These are phyloP conservation scores for Zygosaccharomyces pseudorouxii DNA, from an alignment of 805 yeast species.

Conservation along the genomic window DNA sequence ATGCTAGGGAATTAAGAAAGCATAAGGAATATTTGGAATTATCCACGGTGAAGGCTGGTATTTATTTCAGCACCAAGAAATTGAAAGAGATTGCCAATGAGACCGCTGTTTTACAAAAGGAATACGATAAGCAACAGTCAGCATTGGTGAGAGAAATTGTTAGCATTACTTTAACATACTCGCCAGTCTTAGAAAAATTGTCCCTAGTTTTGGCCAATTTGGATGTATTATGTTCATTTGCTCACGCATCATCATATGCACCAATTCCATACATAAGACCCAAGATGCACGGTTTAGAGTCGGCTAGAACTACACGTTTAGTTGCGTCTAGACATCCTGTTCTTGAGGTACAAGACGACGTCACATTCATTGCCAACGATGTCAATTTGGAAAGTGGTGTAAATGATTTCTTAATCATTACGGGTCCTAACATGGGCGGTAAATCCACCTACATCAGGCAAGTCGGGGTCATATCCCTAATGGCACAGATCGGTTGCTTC, in stretches of 20 bases:
- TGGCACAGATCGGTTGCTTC: slow-evolving; percentile 88
- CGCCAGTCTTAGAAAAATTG: slow-evolving; percentile 68
- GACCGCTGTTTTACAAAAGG: slow-evolving; percentile 53
- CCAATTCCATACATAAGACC: slow-evolving; percentile 81
- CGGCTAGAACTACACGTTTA: slow-evolving; percentile 50
- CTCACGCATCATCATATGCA: slow-evolving; percentile 77
- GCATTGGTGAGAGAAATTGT: slow-evolving; percentile 80
- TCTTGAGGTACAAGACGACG: slow-evolving; percentile 85
- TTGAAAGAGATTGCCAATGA: slow-evolving; percentile 57
- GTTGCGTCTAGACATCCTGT: slow-evolving; percentile 92
- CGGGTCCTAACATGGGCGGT: slow-evolving; percentile 98
- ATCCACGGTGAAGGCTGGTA: slow-evolving; percentile 93
- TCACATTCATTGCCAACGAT: slow-evolving; percentile 89
- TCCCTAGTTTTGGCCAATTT: slow-evolving; percentile 62
- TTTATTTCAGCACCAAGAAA: slow-evolving; percentile 73
- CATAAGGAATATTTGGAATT: slow-evolving; percentile 62
- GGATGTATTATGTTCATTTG: slow-evolving; percentile 82
- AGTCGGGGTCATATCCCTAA: slow-evolving; percentile 76
- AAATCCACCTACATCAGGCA: slow-evolving; percentile 91
- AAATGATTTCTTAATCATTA: slow-evolving; percentile 74
- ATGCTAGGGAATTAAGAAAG: slow-evolving; percentile 69
- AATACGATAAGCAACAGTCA: slow-evolving; percentile 71
- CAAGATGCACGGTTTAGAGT: slow-evolving; percentile 47
- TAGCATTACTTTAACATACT: slow-evolving; percentile 72
- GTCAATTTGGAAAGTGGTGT: slow-evolving; percentile 54